Conservation (phyloP, 108 stramenopile genomes). For the Cylindrotheca fusiformis region DNA sequence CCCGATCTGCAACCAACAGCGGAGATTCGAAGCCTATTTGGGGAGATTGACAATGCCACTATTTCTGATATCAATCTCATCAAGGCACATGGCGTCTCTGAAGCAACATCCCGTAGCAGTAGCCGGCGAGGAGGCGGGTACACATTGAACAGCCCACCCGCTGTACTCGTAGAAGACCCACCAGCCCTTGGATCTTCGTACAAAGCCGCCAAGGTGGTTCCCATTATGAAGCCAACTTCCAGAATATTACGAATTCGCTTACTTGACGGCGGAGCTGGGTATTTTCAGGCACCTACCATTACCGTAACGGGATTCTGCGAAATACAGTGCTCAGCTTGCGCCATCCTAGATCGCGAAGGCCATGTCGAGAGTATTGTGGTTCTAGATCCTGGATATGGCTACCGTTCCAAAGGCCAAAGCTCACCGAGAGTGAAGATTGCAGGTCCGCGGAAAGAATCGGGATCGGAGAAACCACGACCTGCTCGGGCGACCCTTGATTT, state of each 20-base stretch:
- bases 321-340: conserved; percentile 60
- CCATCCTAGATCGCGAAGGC: conserved; percentile 69
- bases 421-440: conserved; percentile 68
- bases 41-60: conserved; percentile 85
- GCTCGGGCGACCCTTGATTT: conserved; percentile 68
- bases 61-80: conserved; percentile 48
- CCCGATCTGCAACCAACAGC: conserved; percentile 73
- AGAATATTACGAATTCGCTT: conserved; percentile 72
- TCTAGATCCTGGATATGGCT: conserved; percentile 79
- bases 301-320: conserved; percentile 28
- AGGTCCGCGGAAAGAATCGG: conserved; percentile 32
- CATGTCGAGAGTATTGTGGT: conserved; percentile 63
- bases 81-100: conserved; percentile 13
- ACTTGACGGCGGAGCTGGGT: conserved; percentile 74
- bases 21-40: conserved; percentile 72
- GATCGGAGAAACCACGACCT: conserved; percentile 19
- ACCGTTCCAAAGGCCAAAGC: conserved; percentile 31
- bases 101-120: conserved; percentile 48
- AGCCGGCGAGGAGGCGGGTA: conserved; percentile 80
- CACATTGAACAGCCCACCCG: conserved; percentile 36
- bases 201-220: conserved; percentile 45
- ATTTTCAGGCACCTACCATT: conserved; percentile 55
- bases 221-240: conserved; percentile 61
- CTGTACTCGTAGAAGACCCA: conserved; percentile 50
- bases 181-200: conserved; percentile 79